Base-by-base conservation (phyloP, 2,329 filamentous ascomycete genomes). In the Botrytis galanthina region DNA sequence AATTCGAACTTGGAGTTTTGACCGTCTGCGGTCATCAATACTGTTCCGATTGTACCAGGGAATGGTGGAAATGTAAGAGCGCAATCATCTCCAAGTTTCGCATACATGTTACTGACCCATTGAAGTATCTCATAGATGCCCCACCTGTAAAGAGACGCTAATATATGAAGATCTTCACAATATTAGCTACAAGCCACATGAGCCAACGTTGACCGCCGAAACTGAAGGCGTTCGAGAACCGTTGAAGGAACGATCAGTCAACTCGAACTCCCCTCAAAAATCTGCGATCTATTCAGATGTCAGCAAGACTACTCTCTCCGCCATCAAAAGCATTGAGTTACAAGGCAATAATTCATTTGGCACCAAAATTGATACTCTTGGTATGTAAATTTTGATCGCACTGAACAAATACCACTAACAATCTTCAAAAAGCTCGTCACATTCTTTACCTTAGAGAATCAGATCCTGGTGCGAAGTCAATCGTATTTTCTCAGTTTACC, bases 21-120 rank as follows among this genome's bases (percentile, higher is more conserved):
- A 98, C 95, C 0, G 88, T 94, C 1, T 98, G 96, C 80, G 95
- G 95, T 0, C 96, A 99, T 80, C 90, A 94, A 76, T 98, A 94
- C 80, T 98, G 95, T 84, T 94, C 93, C 79, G 92, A 93, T 42
- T 98, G 96, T 81, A 91, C 98, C 77, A 86, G 86, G 54, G 78
- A 90, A 20, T 98, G 96, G 96, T 93, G 92, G 84, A 69, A 35
- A 67, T 42, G 69, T 71, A 39, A 64, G 69, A 46, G n/a, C 46
- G 16, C 59, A 48, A 32, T 22, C 26, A 22, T 18, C 7, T 29
- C 2, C 57, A 29, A 29, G 12, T 51, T 42, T 39, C 14, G 35
- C 46, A 39, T 64, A 12, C 18, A 51, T 35, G 9, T 71, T 54
- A 62, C 42, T 71, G 48, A 71, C 59, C 26, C 12, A 62, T 70